Percentiles rank a stretch among this genome's conserved stretches.
Conservation (phyloP, 2,329 filamentous ascomycete species). For the Cercospora beticola region DNA sequence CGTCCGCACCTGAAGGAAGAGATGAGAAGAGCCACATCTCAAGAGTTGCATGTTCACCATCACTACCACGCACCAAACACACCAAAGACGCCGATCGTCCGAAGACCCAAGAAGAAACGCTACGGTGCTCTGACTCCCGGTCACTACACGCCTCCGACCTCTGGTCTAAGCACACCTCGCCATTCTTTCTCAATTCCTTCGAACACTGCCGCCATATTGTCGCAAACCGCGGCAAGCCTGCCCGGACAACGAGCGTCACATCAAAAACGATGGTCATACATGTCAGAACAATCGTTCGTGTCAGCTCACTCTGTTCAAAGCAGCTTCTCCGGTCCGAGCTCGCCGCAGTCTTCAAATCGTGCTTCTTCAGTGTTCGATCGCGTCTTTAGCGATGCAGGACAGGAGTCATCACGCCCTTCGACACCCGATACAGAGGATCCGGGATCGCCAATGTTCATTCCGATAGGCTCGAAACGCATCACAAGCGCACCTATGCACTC, state of each 20-base stretch:
- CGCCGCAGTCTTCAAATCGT: conserved; percentile 69
- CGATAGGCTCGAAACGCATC: conserved; percentile 58
- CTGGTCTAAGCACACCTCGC: conserved; percentile 40
- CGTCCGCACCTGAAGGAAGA: conserved; percentile 64
- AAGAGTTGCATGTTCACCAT: conserved; percentile 88
- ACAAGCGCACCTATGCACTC: conserved; percentile 48
- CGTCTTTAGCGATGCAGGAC: conserved; percentile 56
- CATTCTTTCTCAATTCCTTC: conserved; percentile 49
- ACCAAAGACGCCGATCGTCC: conserved; percentile 39
- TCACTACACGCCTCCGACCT: conserved; percentile 44
- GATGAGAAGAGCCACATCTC: conserved; percentile 60
- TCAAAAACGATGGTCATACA: conserved; percentile 62
- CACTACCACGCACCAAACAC: conserved; percentile 73
- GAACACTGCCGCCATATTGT: conserved; percentile 59
- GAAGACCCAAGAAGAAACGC: conserved; percentile 69
- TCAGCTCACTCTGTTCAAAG: conserved; percentile 62
- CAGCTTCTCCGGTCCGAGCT: conserved; percentile 74
- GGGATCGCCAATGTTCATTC: conserved; percentile 61
- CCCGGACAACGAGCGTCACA: conserved; percentile 47
- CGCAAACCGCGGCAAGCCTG: conserved; percentile 61
- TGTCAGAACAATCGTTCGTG: conserved; percentile 62
- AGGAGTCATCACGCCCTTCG: conserved; percentile 70
- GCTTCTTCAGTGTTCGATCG: conserved; percentile 77
- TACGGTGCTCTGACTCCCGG: conserved; percentile 59
- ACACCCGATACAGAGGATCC: conserved; percentile 72